These are phyloP conservation scores for Annulohypoxylon moriforme DNA, from an alignment of 495 filamentous ascomycete species.

Conservation along the genomic window DNA sequence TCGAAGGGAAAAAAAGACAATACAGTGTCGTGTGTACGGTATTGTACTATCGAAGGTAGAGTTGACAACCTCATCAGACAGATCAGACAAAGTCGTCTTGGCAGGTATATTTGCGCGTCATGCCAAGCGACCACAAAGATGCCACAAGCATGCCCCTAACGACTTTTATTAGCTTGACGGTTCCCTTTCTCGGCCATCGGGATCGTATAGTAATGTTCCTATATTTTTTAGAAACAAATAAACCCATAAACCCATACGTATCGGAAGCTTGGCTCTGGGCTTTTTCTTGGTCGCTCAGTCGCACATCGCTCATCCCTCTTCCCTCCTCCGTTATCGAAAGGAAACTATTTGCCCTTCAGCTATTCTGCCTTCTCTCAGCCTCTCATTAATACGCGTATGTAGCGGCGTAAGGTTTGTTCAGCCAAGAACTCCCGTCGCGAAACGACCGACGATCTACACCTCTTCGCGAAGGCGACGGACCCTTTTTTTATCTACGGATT, in stretches of 20 bases:
- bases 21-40: slow-evolving; percentile 31
- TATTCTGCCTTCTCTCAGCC: neutral
- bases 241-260: slow-evolving; percentile 54
- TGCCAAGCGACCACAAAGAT: slow-evolving; percentile 38
- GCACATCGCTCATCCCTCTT: slow-evolving; percentile 20
- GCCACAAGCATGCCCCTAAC: slow-evolving; percentile 22
- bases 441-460: slow-evolving; percentile 34
- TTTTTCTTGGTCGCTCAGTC: slow-evolving; percentile 5
- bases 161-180: slow-evolving; percentile 13
- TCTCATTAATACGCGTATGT: neutral
- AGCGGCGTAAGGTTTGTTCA: neutral
- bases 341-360: neutral
- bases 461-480: slow-evolving; percentile 12
- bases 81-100: slow-evolving; percentile 40
- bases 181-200: slow-evolving; percentile 28
- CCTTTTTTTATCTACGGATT: slow-evolving; percentile 27
- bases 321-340: slow-evolving; percentile 14
- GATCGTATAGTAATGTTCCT: slow-evolving; percentile 16
- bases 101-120: slow-evolving; percentile 40
- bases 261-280: slow-evolving; percentile 30
- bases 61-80: slow-evolving; percentile 35
- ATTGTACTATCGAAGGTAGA: neutral
- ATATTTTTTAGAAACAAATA: slow-evolving; percentile 47
- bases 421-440: slow-evolving; percentile 17
- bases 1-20: slow-evolving; percentile 3